Evolutionary conservation across 2,329 filamentous ascomycete species (phyloP), one percentile per base, ranked within the genome.

Genomic region (Xylariaceae sp.): DNA sequence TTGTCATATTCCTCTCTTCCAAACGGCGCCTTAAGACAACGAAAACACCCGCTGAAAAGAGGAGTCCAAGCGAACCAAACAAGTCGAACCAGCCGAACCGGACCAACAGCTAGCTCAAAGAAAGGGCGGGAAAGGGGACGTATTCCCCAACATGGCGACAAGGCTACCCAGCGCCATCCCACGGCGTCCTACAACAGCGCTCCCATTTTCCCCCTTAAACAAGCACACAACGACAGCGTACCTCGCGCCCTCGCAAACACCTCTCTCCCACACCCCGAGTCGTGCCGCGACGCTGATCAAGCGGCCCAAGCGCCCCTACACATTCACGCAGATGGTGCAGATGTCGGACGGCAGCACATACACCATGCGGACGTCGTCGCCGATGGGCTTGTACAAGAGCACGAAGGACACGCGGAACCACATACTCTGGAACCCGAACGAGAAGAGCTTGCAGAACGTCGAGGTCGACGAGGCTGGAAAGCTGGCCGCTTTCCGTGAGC

Each of bases 381-480:
- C 89, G 0, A 62, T 72, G 34, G 78, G 80, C 2, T 70, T 87
- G 45, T 80, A 83, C 73, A 76, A 76, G 55, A 76, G 76, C 54
- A 74, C 75, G 56, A 95, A 95, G 73, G 94, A 99, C 75, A 89
- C 87, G 42, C 85, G 90, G 65, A 99, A 97, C 77, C 86, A 89
- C 66, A 77, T 89, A 2, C 74, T 96, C 50, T 99, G 94, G 94
- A 94, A 97, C 71, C 94, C 94, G 0, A 85, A 79, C 55, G 86
- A 88, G 62, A 84, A 85, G 72, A 87, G 87, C 58, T 78, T 99
- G 65, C 76, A 86, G 69, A 96, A 94, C 70, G 80, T 96, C 54
- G 94, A 99, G 75, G 85, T 95, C 59, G 94, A 99, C 71, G 94
- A 97, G 79, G 92, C 94, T 2, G 94, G 94, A 16, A 84, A 88